Evolutionary conservation across 352 stramenopile genomes (phyloP).

Genomic region (Pythium dissotocum): DNA sequence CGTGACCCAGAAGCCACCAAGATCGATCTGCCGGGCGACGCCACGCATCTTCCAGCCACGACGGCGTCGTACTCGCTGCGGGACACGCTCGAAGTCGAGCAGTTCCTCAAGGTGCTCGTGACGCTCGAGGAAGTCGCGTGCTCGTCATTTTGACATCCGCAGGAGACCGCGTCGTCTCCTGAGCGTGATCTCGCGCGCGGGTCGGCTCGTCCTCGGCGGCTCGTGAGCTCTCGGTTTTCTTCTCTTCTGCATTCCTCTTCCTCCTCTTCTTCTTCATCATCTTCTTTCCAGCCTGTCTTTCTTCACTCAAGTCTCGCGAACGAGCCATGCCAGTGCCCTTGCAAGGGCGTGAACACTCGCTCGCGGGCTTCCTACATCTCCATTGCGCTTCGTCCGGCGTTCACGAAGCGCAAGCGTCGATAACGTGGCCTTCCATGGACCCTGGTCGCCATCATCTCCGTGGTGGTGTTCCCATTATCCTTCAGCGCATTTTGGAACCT

Average conservation of each 20-base stretch:
- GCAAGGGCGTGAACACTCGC: background rate
- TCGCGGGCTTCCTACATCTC: slow-evolving; percentile 12
- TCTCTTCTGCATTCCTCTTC: slow-evolving; percentile 2
- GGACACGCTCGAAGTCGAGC: slow-evolving; percentile 58
- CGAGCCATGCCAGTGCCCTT: slow-evolving; percentile 1
- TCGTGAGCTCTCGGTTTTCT: slow-evolving; percentile 14
- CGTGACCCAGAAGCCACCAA: slow-evolving; percentile 49
- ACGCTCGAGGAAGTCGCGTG: slow-evolving; percentile 38
- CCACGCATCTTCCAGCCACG: slow-evolving; percentile 47
- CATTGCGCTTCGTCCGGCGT: slow-evolving; percentile 20
- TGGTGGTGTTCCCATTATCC: background rate
- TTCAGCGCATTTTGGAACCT: background rate
- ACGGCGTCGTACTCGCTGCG: slow-evolving; percentile 59
- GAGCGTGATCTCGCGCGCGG: slow-evolving; percentile 14
- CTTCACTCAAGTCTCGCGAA: background rate
- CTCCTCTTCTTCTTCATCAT: background rate
- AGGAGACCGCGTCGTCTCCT: slow-evolving; percentile 23
- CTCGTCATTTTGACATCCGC: slow-evolving; percentile 33
- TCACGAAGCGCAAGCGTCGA: slow-evolving; percentile 33
- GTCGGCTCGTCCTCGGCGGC: slow-evolving; percentile 5
- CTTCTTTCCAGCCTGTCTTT: background rate
- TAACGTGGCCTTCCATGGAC: slow-evolving; percentile 15
- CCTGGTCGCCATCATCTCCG: background rate
- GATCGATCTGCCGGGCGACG: slow-evolving; percentile 47
- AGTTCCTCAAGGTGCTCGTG: slow-evolving; percentile 52